These are phyloP conservation scores for Alnus rubra DNA, from an alignment of 306 rosid genomes.

Conservation along the genomic window DNA sequence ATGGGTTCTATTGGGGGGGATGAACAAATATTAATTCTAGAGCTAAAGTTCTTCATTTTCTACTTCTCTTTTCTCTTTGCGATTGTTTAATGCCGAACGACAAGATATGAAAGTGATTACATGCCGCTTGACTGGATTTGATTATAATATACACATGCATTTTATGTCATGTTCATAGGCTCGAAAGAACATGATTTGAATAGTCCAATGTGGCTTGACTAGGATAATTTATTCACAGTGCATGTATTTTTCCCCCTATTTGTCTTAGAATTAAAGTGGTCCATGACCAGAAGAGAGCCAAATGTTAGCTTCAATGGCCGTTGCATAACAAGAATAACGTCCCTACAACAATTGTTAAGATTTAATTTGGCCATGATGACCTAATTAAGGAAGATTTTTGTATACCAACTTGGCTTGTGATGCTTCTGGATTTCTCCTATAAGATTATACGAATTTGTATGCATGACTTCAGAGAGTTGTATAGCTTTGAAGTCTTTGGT, in stretches of 20 bases:
- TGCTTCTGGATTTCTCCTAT: not conserved
- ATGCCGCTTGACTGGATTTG: conserved; percentile 35
- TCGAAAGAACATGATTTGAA: conserved; percentile 19
- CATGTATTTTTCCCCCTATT: not conserved
- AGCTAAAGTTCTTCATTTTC: conserved; percentile 11
- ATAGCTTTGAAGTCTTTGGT: too few species aligned
- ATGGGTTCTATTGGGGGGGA: conserved; percentile 26
- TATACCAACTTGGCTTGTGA: not conserved
- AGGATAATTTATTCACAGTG: conserved; percentile 11
- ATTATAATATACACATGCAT: conserved; percentile 3
- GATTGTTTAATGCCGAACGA: conserved; percentile 36
- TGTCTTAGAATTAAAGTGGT: not conserved
- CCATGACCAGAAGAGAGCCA: not conserved
- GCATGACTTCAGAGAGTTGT: too few species aligned
- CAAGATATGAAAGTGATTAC: conserved; percentile 36
- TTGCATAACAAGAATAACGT: not conserved
- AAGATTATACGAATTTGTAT: not conserved
- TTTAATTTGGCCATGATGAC: not conserved
- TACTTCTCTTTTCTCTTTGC: conserved; percentile 10
- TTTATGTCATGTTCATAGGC: conserved; percentile 28
- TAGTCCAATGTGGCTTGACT: conserved; percentile 30
- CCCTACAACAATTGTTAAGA: not conserved
- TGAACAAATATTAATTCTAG: conserved; percentile 14
- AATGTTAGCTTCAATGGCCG: conserved; percentile 2
- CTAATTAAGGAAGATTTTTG: conserved; percentile 1